Base-by-base conservation (phyloP, 371 early-diverging fungal genomes). In the Nematocida sp. region DNA sequence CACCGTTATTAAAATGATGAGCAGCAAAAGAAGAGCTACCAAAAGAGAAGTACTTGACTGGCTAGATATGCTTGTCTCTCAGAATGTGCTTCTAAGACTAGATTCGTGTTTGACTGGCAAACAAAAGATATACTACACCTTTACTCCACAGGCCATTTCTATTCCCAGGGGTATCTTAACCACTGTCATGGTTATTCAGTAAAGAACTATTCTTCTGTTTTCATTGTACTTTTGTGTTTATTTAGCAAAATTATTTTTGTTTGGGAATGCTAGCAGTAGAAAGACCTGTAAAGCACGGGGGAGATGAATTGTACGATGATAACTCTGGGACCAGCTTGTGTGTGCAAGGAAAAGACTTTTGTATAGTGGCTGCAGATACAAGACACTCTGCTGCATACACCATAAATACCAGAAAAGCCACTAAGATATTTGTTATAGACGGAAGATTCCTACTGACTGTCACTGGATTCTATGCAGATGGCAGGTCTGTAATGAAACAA, bases 391-490 rank as follows among this genome's bases (percentile, higher is more conserved):
- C 91, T 66, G 94, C 91, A 27, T 95, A 92, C 85, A 85, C 79
- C 70, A 96, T 99, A 84, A 92, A 96, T 85, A 86, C 92, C 15
- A 87, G 99, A 74, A 89, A 90, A 80, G 85, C 87, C 37, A 91
- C 95, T 32, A 96, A 97, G 82, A 88, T 91, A 38, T 92, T 88
- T 81, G 86, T 86, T 79, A 82, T 97, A 84, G 77, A 65, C 53
- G 60, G 60, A 65, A 86, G 87, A 32, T 84, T 90, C 0, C 90
- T 94, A 4, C 85, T 96, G 34, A 89, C 90, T 34, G 89, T 88
- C 74, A 87, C 90, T 37, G 96, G 95, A 17, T 94, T 92, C 85
- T 87, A 90, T 60, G 97, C 96, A 11, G 99, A 99, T 81, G 88
- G 88, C 75, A 80, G 88, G 64, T 90, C 90, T 21, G 86, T 97